Percentiles rank a stretch among this genome's conserved stretches.
These are phyloP conservation scores for Funneliformis geosporum DNA, from an alignment of 192 early-diverging fungal species.

Conservation along the genomic window DNA sequence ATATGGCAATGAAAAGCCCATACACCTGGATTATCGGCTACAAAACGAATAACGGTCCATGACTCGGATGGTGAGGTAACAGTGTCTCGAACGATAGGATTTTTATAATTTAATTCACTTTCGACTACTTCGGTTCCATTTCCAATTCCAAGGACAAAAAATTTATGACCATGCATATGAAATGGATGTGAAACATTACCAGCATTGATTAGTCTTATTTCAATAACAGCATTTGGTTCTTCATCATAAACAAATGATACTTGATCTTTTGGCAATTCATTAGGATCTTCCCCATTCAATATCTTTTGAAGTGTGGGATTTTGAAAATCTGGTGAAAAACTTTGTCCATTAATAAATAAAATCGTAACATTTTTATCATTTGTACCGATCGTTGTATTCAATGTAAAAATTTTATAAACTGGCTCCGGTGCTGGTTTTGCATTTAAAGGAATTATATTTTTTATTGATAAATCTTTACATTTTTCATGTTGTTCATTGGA, in stretches of 20 bases:
- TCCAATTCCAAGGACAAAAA: slow-evolving; percentile 40
- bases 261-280: not conserved
- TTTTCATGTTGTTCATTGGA: not conserved
- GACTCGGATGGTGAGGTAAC: slow-evolving; percentile 36
- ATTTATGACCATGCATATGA: slow-evolving; percentile 39
- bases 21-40: slow-evolving; percentile 42
- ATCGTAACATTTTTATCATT: too few species aligned
- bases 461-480: too few species aligned
- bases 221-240: not conserved
- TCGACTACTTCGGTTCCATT: slow-evolving; percentile 29
- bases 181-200: not conserved
- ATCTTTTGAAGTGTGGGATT: too few species aligned
- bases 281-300: too few species aligned
- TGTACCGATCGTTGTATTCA: too few species aligned
- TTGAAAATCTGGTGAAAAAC: too few species aligned
- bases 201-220: not conserved
- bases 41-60: slow-evolving; percentile 35
- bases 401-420: too few species aligned
- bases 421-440: too few species aligned
- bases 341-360: too few species aligned
- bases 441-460: too few species aligned
- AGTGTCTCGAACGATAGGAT: slow-evolving; percentile 42
- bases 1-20: slow-evolving; percentile 51
- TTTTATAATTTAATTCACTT: slow-evolving; percentile 8
- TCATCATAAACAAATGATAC: not conserved